Evolutionary conservation across 768 basidiomycete genomes (phyloP), one percentile per base, ranked within the genome.

Genomic region (Pilatotrama ljubarskyi): DNA sequence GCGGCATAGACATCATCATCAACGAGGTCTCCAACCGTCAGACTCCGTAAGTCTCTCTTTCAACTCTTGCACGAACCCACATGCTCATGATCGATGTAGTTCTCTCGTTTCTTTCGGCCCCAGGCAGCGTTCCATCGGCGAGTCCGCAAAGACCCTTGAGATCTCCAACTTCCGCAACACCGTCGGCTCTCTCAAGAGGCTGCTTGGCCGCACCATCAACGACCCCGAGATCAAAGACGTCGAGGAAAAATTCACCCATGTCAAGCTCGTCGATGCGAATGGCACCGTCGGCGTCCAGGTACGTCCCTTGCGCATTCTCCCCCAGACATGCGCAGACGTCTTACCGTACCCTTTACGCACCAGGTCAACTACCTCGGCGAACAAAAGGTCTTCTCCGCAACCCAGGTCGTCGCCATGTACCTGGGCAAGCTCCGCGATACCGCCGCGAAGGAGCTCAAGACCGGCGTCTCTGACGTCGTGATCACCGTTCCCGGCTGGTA

Each of bases 141-240:
- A 99, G 76, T 64, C 94, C 18, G 96, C 95, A 67, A 99, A 98
- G 81, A 98, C 92, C 0, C 93, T 95, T 67, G 96, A 98, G 76
- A 97, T 90, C 15, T 95, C 94, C 66, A 98, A 98, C 78, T 98
- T 95, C 83, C 91, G 86, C 76, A 99, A 98, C 80, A 98, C 97
- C 24, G 82, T 97, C 72, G 97, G 97, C 41, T 88, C 85, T 0
- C 79, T 98, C 69, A 98, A 98, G 75, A 85, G 95, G 20, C 82
- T 98, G 40, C 80, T 97, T 66, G 96, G 95, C 9, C 84, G 95
- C 51, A 85, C 88, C 26, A 66, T 90, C 64, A 73, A 78, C 43
- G 96, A 98, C 74, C 78, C 88, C 11, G 95, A 98, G 73, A 81
- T 95, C 58, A 81, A 86, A 70, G 80, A 88, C 38, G 75, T 87